These are phyloP conservation scores for Phytopythium vexans DNA, from an alignment of 352 stramenopile species.

Conservation along the genomic window DNA sequence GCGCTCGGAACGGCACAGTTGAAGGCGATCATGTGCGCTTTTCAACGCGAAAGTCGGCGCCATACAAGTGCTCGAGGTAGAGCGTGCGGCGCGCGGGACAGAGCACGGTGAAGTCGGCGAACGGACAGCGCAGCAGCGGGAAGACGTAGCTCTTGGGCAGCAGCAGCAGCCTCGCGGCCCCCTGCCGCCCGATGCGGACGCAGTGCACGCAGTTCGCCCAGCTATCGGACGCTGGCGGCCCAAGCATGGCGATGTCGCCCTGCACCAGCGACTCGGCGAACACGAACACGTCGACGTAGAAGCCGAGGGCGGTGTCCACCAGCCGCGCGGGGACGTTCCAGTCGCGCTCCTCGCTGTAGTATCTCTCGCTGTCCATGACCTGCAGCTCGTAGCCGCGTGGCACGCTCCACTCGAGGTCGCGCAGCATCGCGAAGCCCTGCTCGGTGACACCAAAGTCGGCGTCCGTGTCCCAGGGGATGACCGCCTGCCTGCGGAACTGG, in stretches of 20 bases:
- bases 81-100: slow-evolving; percentile 41
- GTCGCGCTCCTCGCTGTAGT: slow-evolving; percentile 31
- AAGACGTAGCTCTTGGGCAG: slow-evolving; percentile 46
- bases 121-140: slow-evolving; percentile 39
- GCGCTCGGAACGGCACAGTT: neutral
- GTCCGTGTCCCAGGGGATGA: slow-evolving; percentile 54
- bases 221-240: slow-evolving; percentile 28
- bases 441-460: slow-evolving; percentile 52
- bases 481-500: slow-evolving; percentile 41
- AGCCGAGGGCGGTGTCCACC: slow-evolving; percentile 51
- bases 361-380: slow-evolving; percentile 39
- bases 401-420: slow-evolving; percentile 18
- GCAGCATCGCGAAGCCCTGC: slow-evolving; percentile 37
- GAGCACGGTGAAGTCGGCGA: slow-evolving; percentile 41
- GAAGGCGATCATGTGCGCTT: neutral
- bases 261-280: slow-evolving; percentile 32
- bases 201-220: slow-evolving; percentile 53
- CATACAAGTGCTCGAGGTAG: slow-evolving; percentile 63
- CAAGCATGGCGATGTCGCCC: slow-evolving; percentile 31
- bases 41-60: slow-evolving; percentile 30
- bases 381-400: slow-evolving; percentile 41
- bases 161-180: slow-evolving; percentile 26
- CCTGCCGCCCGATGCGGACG: slow-evolving; percentile 14
- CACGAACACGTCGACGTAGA: slow-evolving; percentile 68
- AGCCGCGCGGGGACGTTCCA: slow-evolving; percentile 54